Base-by-base conservation (phyloP, 805 yeast species). In the Starmerella kuoi region DNA sequence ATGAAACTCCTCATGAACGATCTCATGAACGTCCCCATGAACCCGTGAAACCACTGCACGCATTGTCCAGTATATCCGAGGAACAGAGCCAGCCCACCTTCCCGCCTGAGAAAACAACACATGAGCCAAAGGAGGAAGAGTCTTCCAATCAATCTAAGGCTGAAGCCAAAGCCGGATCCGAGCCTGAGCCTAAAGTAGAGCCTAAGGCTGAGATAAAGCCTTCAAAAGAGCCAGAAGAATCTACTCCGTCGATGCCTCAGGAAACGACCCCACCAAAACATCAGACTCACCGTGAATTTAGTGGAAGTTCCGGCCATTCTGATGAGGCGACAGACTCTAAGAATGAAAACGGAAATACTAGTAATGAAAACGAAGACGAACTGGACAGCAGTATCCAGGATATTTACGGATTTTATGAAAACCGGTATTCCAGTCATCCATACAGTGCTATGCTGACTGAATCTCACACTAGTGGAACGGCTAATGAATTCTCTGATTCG, bases 351-450 rank as follows among this genome's bases (percentile, higher is more conserved):
- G 31, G 19, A 4, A 31, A 23, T 11, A 14, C 38, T 5, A 12
- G 24, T 17, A 18, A 5, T 5, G 25, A 25, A 4, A 22, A 24
- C 4, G 36, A 21, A 9, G 26, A 7, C 26, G 21, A 35, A 8
- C 33, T 30, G 8, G 44, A 38, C 2, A 35, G 35, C 19, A 41
- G 42, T 24, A 40, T 43, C n/a, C 45, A 49, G 22, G 58, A 54
- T 37, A 54, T 54, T 18, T 54, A 53, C 27, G 58, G 54, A n/a
- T 52, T 47, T 37, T 54, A 54, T 30, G 52, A 50, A 32, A 47
- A 51, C 45, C 42, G 55, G n/a, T 43, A 41, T 40, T 31, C 44
- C 4, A 37, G 35, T 37, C 54, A 35, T 15, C 54, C 54, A 5
- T 47, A 52, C 42, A 35, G 26, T 5, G 46, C 50, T 24, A 47